Conservation (phyloP, 306 rosid genomes). For the Cucurbita maxima region DNA sequence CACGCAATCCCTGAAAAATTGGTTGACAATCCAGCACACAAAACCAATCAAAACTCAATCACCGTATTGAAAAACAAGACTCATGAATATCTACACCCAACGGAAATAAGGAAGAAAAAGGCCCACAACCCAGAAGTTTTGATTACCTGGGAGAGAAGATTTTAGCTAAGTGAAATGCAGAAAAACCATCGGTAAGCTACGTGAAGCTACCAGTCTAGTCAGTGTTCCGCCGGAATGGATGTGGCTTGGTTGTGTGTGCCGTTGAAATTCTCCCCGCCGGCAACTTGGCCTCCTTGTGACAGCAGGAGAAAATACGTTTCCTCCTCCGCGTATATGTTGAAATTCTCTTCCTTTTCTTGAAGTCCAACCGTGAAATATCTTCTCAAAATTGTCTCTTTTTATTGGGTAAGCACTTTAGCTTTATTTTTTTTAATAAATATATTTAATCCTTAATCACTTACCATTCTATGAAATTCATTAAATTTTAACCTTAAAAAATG, state of each 20-base stretch:
- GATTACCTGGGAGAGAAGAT: background rate
- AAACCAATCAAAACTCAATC: background rate
- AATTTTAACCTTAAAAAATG: no score
- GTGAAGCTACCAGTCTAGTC: background rate
- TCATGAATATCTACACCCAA: background rate
- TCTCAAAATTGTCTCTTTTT: no score
- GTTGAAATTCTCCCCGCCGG: background rate
- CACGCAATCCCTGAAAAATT: slow-evolving; percentile 8
- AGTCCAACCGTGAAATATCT: no score
- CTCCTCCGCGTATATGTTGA: background rate
- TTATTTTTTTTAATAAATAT: no score
- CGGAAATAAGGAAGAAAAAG: background rate
- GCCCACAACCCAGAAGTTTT: background rate
- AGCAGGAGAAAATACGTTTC: background rate
- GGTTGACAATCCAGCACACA: background rate
- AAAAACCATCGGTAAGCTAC: background rate
- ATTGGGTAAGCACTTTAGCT: no score
- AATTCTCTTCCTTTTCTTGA: no score
- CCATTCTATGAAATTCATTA: no score
- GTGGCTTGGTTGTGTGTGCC: background rate
- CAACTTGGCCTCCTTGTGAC: background rate
- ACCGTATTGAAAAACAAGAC: background rate
- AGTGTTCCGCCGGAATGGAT: background rate
- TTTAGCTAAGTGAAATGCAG: background rate
- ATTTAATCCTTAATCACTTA: no score